Conservation (phyloP, 768 basidiomycete genomes). For the Auricularia cornea region DNA sequence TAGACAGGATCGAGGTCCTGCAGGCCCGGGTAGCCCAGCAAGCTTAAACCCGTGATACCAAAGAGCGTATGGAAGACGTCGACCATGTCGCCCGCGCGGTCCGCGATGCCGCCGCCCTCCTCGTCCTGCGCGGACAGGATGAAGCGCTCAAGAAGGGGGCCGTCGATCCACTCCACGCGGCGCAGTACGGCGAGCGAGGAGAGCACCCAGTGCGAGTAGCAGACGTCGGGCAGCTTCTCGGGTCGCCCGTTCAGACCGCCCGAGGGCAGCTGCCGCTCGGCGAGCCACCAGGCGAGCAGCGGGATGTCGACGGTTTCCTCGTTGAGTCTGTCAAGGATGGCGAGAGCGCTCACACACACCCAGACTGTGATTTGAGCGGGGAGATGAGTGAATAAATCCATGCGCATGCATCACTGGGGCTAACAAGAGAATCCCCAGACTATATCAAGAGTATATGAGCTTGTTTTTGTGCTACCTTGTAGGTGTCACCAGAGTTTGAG, state of each 20-base stretch:
- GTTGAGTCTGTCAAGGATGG: constrained; percentile 79
- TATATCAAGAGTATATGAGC: no score
- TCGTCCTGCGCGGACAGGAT: constrained; percentile 43
- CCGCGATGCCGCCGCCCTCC: constrained; percentile 89
- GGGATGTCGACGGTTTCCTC: constrained; percentile 52
- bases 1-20: constrained; percentile 88
- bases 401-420: no score
- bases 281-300: constrained; percentile 87
- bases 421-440: no score
- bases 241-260: constrained; percentile 97
- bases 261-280: constrained; percentile 85
- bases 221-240: constrained; percentile 96
- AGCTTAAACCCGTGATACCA: constrained; percentile 83
- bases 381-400: no score
- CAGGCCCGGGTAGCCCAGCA: constrained; percentile 80
- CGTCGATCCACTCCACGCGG: constrained; percentile 81
- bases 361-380: constrained; percentile 49
- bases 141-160: constrained; percentile 38
- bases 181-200: constrained; percentile 80
- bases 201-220: constrained; percentile 96
- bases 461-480: no score
- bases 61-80: constrained; percentile 98
- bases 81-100: constrained; percentile 85
- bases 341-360: constrained; percentile 79
- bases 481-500: no score